Conservation (phyloP, 305 asterid species). For the Fraxinus baroniana region DNA sequence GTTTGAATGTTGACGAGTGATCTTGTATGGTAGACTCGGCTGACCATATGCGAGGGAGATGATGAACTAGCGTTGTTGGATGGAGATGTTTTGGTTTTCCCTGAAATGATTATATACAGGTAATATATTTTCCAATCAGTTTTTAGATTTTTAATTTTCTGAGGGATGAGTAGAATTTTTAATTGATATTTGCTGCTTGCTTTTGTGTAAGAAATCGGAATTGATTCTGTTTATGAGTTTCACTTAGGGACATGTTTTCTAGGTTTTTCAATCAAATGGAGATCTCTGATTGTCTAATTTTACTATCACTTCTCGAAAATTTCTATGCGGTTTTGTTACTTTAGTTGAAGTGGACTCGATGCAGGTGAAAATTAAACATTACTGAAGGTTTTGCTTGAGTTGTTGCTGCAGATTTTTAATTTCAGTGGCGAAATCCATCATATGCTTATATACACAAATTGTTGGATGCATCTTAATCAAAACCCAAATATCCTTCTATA, state of each 20-base stretch:
- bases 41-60: constrained; percentile 77
- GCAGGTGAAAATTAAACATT: neutral
- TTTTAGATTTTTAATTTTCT: neutral
- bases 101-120: constrained; percentile 84
- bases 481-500: neutral
- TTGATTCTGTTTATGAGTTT: constrained; percentile 14
- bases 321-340: neutral
- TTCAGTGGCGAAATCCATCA: neutral
- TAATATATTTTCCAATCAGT: constrained; percentile 21
- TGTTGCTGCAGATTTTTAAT: neutral
- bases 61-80: constrained; percentile 53
- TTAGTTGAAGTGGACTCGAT: neutral
- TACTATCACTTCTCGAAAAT: neutral
- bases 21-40: constrained; percentile 56
- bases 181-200: neutral
- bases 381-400: neutral
- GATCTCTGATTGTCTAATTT: constrained; percentile 17
- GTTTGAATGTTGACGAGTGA: constrained; percentile 18
- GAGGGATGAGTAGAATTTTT: neutral
- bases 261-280: constrained; percentile 1
- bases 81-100: constrained; percentile 86
- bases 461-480: neutral
- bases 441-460: neutral
- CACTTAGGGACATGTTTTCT: constrained; percentile 3
- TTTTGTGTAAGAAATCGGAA: neutral